Base-by-base conservation (phyloP, 805 yeast genomes). In the Kodamaea leandrae region DNA sequence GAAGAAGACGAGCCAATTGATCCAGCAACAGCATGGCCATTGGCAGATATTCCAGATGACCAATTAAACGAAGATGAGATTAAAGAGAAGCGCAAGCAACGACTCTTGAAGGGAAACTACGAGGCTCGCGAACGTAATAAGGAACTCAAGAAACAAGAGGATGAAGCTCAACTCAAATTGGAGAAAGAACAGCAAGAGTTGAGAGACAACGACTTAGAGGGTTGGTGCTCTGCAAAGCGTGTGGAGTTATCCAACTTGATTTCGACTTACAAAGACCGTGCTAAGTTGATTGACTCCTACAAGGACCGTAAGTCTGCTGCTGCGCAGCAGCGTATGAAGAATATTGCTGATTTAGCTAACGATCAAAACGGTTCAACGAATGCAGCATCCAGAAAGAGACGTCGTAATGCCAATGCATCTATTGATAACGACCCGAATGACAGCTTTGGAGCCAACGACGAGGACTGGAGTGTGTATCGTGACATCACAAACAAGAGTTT, bases 391-490 rank as follows among this genome's bases (percentile, higher is more conserved):
- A 71, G 83, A 53, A 65, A 64, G 45, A 66, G 73, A 44, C 56
- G 69, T 38, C 58, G 72, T 29, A 61, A 62, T 41, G 76, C 71
- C 5, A 78, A 75, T 50, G 78, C 82, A 0, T 79, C 89, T 1
- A 83, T 86, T 24, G 96, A 87, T 54, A 87, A 86, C 50, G 97
- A 88, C 59, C 95, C 95, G 12, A 87, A 81, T 53, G 98, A 91
- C 62, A 86, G 90, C 0, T 90, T 91, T 63, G 98, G 97, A 42
- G 90, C 96, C 2, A 82, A 88, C 54, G 98, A 91, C 57, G 96
- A 86, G 42, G 99, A 93, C 61, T 91, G 97, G 97, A 79, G 84
- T 16, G 82, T 88, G 13, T 91, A 91, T 58, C 76, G 93, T 52
- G 93, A 87, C 55, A 84, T 89, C 42, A 78, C 87, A 14, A 78